phyloP scores from a whole-genome alignment of 2,329 filamentous ascomycete genomes.

The Dactylellina parvicollis region DNA sequence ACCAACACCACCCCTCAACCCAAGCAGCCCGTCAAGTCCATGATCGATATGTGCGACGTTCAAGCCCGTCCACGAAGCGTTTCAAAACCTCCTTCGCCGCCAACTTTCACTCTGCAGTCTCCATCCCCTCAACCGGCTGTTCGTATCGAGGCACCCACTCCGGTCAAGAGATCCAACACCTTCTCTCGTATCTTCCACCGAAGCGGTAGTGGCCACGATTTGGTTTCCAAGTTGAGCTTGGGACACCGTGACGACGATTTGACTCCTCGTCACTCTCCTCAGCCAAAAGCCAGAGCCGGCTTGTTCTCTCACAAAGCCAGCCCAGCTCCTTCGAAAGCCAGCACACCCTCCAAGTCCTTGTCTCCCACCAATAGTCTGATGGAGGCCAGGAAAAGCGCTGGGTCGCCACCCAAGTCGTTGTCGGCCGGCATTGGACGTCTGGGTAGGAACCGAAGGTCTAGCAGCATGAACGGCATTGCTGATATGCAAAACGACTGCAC shows the following conservation, averaged over 20 bases:
- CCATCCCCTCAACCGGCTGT: constrained; percentile 30
- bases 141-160: constrained; percentile 36
- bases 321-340: constrained; percentile 25
- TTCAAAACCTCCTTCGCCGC: constrained; percentile 41
- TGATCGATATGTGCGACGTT: constrained; percentile 56
- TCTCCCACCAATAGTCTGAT: constrained; percentile 65
- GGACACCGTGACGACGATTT: constrained; percentile 63
- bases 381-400: constrained; percentile 58
- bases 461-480: constrained; percentile 64
- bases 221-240: constrained; percentile 24
- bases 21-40: constrained; percentile 41
- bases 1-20: constrained; percentile 14
- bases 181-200: constrained; percentile 58
- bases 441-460: constrained; percentile 62
- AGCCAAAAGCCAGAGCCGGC: constrained; percentile 55
- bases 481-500: constrained; percentile 59
- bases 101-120: constrained; percentile 24
- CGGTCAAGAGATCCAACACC: constrained; percentile 62
- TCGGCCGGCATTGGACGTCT: constrained; percentile 54
- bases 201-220: constrained; percentile 42
- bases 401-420: constrained; percentile 53
- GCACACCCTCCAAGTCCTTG: constrained; percentile 66
- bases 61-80: constrained; percentile 35
- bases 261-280: constrained; percentile 56
- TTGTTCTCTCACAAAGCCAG: constrained; percentile 61